Percentiles rank a stretch among this genome's conserved stretches.
Conservation (phyloP, 2,329 filamentous ascomycete species). For the Diaporthe capsici region DNA sequence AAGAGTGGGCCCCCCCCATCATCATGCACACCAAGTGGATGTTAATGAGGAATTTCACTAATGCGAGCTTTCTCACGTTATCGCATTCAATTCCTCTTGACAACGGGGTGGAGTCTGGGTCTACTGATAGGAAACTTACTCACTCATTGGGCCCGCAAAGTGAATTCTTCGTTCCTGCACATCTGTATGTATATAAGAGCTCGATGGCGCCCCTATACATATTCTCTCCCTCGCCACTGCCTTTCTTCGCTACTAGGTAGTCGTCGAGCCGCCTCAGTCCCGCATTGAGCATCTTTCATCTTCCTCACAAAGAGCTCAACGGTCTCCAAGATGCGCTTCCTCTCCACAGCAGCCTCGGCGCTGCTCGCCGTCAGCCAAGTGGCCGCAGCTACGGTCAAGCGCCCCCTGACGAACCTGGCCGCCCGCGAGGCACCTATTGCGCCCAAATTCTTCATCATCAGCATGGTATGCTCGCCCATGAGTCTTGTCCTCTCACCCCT, state of each 20-base stretch:
- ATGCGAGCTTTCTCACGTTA: constrained; percentile 3
- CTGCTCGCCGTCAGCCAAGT: constrained; percentile 39
- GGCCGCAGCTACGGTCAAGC: constrained; percentile 31
- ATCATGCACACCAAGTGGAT: constrained; percentile 22
- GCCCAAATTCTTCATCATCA: constrained; percentile 74
- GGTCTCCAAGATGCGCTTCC: constrained; percentile 36
- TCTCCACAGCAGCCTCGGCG: constrained; percentile 28
- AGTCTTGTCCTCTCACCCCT: not conserved
- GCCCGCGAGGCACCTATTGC: constrained; percentile 53
- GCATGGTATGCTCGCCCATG: constrained; percentile 62
- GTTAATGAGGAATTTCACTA: not conserved
- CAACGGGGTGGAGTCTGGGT: not conserved
- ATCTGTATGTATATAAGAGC: not conserved
- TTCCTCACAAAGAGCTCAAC: not conserved
- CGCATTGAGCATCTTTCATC: constrained; percentile 1
- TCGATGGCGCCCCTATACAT: not conserved
- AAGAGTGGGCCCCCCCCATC: constrained; percentile 1
- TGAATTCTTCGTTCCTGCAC: not conserved
- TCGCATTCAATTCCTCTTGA: not conserved
- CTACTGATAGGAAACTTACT: not conserved
- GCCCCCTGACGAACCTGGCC: constrained; percentile 14
- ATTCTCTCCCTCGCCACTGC: not conserved
- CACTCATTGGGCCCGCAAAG: not conserved
- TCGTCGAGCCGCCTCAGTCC: not conserved
- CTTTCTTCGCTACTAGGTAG: not conserved